Conservation (phyloP, 1,284 basidiomycete species). For the Malassezia psittaci region DNA sequence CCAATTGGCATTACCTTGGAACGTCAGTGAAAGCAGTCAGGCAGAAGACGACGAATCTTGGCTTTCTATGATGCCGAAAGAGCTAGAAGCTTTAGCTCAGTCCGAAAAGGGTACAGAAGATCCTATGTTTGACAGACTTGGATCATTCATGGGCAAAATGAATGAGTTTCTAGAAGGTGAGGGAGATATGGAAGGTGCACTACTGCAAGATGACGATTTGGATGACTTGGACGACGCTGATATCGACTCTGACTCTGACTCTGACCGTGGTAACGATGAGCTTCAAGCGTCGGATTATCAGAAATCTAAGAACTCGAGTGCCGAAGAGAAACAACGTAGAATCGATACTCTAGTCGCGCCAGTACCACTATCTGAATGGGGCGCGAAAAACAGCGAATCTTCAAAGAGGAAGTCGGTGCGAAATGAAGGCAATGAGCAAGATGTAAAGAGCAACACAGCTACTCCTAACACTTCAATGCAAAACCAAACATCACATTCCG, state of each 20-base stretch:
- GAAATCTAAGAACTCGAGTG: too few relatives aligned
- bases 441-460: not conserved
- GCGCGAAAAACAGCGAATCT: slow-evolving; percentile 1
- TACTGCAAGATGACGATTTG: slow-evolving; percentile 28
- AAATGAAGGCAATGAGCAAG: not conserved
- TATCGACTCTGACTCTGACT: slow-evolving; percentile 18
- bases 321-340: not conserved
- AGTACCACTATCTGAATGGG: slow-evolving; percentile 10
- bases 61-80: slow-evolving; percentile 22
- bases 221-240: slow-evolving; percentile 25
- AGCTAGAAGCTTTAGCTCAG: slow-evolving; percentile 21
- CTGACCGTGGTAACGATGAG: not conserved
- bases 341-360: slow-evolving; percentile 4
- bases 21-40: not conserved
- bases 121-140: slow-evolving; percentile 23
- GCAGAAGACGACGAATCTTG: slow-evolving; percentile 33
- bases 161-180: slow-evolving; percentile 30
- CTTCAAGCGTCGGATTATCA: too few relatives aligned
- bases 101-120: slow-evolving; percentile 17
- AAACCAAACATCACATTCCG: not conserved
- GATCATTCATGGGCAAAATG: slow-evolving; percentile 30
- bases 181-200: slow-evolving; percentile 33
- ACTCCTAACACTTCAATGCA: not conserved
- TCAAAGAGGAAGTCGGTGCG: too few relatives aligned
- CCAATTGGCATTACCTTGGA: not conserved